Evolutionary conservation across 108 stramenopile species (phyloP).

Genomic region (Nitzschia sp.): DNA sequence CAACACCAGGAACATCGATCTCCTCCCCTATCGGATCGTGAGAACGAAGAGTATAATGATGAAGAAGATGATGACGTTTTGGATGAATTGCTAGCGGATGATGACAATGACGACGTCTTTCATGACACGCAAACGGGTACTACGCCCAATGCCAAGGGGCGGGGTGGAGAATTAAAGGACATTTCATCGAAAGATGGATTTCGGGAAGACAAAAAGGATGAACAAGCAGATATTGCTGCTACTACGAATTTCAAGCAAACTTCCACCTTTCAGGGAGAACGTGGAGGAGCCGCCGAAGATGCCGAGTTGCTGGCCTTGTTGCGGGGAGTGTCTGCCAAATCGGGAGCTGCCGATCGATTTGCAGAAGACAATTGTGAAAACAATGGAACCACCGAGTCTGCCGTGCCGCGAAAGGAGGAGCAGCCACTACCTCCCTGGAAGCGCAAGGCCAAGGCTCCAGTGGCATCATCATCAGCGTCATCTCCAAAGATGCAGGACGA

Average conservation of each 20-base stretch:
- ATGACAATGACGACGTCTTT: conserved; percentile 8
- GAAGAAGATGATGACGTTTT: conserved; percentile 5
- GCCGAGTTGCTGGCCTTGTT: conserved; percentile 59
- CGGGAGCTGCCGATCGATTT: conserved; percentile 40
- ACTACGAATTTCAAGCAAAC: too few relatives aligned
- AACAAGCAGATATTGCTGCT: not conserved
- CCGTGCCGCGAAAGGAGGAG: not conserved
- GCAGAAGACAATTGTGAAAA: conserved; percentile 11
- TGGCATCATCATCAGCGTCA: not conserved
- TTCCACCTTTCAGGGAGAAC: conserved; percentile 51
- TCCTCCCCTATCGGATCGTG: not conserved
- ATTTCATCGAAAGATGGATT: too few relatives aligned
- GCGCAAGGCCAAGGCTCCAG: conserved; percentile 16
- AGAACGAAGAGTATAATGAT: conserved; percentile 3
- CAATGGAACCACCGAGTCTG: not conserved
- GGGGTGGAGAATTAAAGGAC: too few relatives aligned
- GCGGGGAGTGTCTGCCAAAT: conserved; percentile 38
- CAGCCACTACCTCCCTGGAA: conserved; percentile 31
- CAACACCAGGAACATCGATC: conserved; percentile 9
- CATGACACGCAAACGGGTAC: not conserved
- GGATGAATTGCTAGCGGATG: conserved; percentile 1
- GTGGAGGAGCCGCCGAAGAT: conserved; percentile 60
- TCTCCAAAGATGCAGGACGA: too few relatives aligned
- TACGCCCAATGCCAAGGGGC: not conserved
- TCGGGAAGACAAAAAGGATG: not conserved